These are phyloP conservation scores for Spizellomyces sp. DNA, from an alignment of 192 early-diverging fungal species.

Conservation along the genomic window DNA sequence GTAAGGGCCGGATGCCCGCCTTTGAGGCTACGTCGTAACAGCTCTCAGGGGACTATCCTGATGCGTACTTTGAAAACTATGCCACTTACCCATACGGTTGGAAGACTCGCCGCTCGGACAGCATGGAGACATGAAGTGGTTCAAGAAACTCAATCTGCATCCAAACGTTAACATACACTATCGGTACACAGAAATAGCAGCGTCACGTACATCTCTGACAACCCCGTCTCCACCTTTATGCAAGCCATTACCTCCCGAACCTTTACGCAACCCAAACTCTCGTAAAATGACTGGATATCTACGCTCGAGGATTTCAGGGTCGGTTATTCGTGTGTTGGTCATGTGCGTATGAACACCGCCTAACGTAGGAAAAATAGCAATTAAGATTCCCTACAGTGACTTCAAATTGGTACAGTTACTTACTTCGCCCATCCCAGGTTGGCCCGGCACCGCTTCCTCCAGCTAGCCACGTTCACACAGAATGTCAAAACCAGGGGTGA, in stretches of 20 bases:
- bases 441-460: constrained; percentile 84
- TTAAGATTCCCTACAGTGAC: background rate
- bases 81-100: constrained; percentile 71
- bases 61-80: no score
- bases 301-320: constrained; percentile 93
- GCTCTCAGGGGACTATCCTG: no score
- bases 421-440: constrained; percentile 81
- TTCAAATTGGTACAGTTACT: background rate
- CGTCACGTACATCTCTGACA: constrained; percentile 66
- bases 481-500: background rate
- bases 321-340: constrained; percentile 98
- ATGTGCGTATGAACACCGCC: constrained; percentile 74
- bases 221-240: constrained; percentile 86
- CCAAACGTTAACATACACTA: background rate
- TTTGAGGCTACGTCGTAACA: constrained; percentile 31
- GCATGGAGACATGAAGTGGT: constrained; percentile 82
- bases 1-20: constrained; percentile 74
- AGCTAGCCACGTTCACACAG: constrained; percentile 2
- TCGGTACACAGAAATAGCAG: background rate
- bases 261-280: constrained; percentile 71
- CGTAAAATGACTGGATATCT: constrained; percentile 78
- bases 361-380: constrained; percentile 2
- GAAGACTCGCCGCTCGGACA: constrained; percentile 90
- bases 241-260: constrained; percentile 78
- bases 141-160: constrained; percentile 81